Conservation (phyloP, 306 rosid species). For the Hippophae rhamnoides region DNA sequence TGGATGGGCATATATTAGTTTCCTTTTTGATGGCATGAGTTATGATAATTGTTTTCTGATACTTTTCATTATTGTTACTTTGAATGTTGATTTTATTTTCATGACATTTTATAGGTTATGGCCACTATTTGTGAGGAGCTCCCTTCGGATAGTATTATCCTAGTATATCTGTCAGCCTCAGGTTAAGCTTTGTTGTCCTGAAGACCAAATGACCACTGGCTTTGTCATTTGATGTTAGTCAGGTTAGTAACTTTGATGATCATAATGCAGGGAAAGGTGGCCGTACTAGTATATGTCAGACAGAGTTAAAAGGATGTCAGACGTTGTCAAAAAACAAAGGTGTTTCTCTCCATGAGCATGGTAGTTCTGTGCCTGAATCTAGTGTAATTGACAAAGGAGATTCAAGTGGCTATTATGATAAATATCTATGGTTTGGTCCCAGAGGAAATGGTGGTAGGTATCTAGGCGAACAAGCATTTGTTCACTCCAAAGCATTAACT, state of each 20-base stretch:
- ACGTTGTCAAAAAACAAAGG: slow-evolving; percentile 46
- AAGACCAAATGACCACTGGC: slow-evolving; percentile 10
- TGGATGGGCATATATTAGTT: no score
- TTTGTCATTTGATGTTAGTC: slow-evolving; percentile 26
- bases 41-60: background rate
- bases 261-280: slow-evolving; percentile 62
- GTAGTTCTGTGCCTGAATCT: slow-evolving; percentile 39
- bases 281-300: slow-evolving; percentile 37
- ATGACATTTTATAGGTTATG: slow-evolving; percentile 56
- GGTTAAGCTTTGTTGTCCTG: slow-evolving; percentile 37
- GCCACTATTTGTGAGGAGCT: slow-evolving; percentile 97
- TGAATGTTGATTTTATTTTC: slow-evolving; percentile 22
- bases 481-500: slow-evolving; percentile 3
- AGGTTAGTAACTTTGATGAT: slow-evolving; percentile 33
- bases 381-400: slow-evolving; percentile 54
- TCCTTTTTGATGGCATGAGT: no score
- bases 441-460: slow-evolving; percentile 73
- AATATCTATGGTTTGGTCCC: slow-evolving; percentile 80
- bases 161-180: slow-evolving; percentile 83
- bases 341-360: slow-evolving; percentile 44
- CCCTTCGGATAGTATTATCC: slow-evolving; percentile 70
- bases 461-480: slow-evolving; percentile 13
- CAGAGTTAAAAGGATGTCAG: slow-evolving; percentile 49
- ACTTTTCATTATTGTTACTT: slow-evolving; percentile 1
- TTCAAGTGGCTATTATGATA: slow-evolving; percentile 45